Conservation (phyloP, 192 early-diverging fungal genomes). For the Entomortierella beljakovae region DNA sequence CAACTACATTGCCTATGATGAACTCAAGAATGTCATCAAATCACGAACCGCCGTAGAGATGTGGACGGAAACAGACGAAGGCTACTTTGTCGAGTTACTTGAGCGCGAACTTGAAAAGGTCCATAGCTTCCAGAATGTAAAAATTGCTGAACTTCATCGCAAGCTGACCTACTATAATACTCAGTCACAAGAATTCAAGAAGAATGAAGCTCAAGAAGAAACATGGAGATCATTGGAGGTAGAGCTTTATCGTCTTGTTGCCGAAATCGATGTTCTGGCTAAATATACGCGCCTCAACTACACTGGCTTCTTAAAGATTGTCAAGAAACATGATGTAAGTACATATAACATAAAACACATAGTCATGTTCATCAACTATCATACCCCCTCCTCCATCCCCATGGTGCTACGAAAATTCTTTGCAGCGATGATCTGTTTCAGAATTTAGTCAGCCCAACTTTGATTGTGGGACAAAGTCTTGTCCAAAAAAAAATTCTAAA, state of each 20-base stretch:
- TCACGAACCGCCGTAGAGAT: slow-evolving; percentile 64
- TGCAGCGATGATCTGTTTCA: too few relatives aligned
- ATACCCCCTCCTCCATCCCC: too few relatives aligned
- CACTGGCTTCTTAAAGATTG: slow-evolving; percentile 91
- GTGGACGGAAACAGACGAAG: slow-evolving; percentile 89
- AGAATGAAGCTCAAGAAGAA: slow-evolving; percentile 79
- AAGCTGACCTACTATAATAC: slow-evolving; percentile 35
- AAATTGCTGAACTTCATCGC: slow-evolving; percentile 34
- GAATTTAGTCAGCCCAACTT: too few relatives aligned
- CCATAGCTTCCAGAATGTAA: slow-evolving; percentile 35
- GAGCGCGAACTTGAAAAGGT: slow-evolving; percentile 94
- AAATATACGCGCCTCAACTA: slow-evolving; percentile 85
- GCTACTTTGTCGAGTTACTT: slow-evolving; percentile 89
- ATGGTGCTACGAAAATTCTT: too few relatives aligned
- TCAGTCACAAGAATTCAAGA: slow-evolving; percentile 78
- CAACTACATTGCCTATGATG: slow-evolving; percentile 86
- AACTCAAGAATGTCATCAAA: slow-evolving; percentile 89
- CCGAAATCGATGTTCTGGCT: slow-evolving; percentile 81
- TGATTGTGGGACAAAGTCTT: too few relatives aligned
- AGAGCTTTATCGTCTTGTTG: slow-evolving; percentile 79
- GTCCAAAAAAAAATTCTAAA: too few relatives aligned
- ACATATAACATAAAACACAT: not conserved
- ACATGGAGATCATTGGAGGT: slow-evolving; percentile 74
- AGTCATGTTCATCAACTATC: too few relatives aligned
- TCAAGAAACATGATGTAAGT: slow-evolving; percentile 96